phyloP scores from a whole-genome alignment of 2,329 filamentous ascomycete species.

The Basipetospora chlamydospora region DNA sequence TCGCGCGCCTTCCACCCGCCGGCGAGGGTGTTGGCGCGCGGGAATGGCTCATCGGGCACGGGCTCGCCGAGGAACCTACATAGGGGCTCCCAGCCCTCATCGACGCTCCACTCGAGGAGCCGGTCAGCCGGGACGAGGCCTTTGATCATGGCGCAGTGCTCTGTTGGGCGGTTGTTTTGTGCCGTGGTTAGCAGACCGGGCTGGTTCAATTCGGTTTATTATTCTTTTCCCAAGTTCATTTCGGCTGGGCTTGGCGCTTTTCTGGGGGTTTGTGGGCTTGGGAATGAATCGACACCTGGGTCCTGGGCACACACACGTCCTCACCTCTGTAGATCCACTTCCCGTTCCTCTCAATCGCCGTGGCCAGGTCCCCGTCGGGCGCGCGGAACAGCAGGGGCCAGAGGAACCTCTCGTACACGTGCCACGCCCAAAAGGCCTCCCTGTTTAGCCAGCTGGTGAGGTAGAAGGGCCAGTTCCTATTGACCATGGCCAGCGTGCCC shows the following conservation, averaged over 20 bases:
- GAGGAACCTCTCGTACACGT: constrained; percentile 15
- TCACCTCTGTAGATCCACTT: constrained; percentile 14
- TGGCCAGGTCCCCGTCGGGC: constrained; percentile 14
- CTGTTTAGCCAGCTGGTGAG: constrained; percentile 14
- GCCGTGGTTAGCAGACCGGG: too few relatives aligned
- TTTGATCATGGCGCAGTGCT: constrained; percentile 19
- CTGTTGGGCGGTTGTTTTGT: constrained; percentile 7
- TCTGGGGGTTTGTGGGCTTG: too few relatives aligned
- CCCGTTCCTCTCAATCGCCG: constrained; percentile 14
- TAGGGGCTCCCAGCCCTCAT: constrained; percentile 21
- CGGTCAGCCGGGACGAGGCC: constrained; percentile 12
- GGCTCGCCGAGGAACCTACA: constrained; percentile 21
- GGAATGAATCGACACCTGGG: too few relatives aligned
- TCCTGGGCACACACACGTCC: constrained; percentile 5
- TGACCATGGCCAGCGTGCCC: constrained; percentile 13
- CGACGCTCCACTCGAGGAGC: constrained; percentile 16
- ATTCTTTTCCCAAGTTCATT: too few relatives aligned
- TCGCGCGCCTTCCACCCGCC: constrained; percentile 5
- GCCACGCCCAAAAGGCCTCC: constrained; percentile 19
- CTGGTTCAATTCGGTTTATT: too few relatives aligned
- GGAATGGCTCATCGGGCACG: constrained; percentile 14
- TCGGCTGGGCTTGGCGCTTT: too few relatives aligned
- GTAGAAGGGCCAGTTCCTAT: constrained; percentile 13
- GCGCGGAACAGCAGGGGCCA: constrained; percentile 16
- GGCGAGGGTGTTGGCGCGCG: constrained; percentile 6